Percentiles rank a stretch among this genome's conserved stretches.
These are phyloP conservation scores for Xylaria arbuscula DNA, from an alignment of 2,329 filamentous ascomycete species.

Conservation along the genomic window DNA sequence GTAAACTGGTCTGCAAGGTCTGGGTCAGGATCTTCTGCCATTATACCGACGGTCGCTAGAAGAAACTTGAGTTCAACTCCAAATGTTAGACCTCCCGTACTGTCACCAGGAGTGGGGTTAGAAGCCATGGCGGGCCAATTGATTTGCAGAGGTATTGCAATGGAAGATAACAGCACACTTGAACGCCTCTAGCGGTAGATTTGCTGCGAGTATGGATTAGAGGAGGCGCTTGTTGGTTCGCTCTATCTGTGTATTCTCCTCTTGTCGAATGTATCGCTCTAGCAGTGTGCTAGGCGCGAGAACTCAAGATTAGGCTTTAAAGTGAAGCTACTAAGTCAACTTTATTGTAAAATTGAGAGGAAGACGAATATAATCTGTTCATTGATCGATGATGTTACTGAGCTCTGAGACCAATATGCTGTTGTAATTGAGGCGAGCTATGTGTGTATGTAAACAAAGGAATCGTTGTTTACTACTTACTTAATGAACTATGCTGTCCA, in stretches of 20 bases:
- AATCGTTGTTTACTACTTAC: background rate
- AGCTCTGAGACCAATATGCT: too few relatives aligned
- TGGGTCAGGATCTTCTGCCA: slow-evolving; percentile 32
- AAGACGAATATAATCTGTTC: too few relatives aligned
- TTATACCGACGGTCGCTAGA: slow-evolving; percentile 18
- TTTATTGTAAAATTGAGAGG: too few relatives aligned
- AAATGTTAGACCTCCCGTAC: slow-evolving; percentile 39
- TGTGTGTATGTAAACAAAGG: background rate
- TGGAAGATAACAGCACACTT: background rate
- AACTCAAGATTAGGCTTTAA: too few relatives aligned
- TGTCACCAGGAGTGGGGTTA: slow-evolving; percentile 40
- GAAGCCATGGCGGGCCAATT: slow-evolving; percentile 9
- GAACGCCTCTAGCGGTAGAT: background rate
- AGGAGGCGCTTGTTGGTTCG: background rate
- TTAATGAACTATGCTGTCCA: background rate
- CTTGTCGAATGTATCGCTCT: background rate
- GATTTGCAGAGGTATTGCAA: too few relatives aligned
- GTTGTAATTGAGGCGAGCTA: background rate
- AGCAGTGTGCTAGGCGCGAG: background rate
- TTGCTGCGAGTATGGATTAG: background rate
- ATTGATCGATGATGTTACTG: too few relatives aligned
- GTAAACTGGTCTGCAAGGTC: slow-evolving; percentile 18
- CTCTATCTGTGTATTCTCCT: background rate
- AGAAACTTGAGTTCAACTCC: slow-evolving; percentile 48
- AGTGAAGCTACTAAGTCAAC: background rate